phyloP scores from a whole-genome alignment of 2,329 filamentous ascomycete species.

The Stagonosporopsis vannaccii region DNA sequence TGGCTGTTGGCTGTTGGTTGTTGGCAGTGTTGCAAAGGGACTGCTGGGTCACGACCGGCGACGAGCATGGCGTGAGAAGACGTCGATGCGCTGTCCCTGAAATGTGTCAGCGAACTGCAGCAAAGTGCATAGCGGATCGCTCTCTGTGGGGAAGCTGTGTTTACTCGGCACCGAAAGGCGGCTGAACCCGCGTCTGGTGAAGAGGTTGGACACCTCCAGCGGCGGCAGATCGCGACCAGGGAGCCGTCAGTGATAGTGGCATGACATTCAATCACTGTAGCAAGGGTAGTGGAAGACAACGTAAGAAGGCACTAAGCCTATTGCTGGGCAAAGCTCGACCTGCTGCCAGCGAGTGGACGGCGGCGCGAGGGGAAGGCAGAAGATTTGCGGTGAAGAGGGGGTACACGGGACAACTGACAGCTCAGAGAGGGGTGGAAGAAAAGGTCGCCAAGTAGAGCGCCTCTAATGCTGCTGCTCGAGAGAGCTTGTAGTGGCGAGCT shows the following conservation, averaged over 20 bases:
- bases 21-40: no score
- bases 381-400: neutral
- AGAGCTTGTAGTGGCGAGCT: neutral
- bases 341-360: no score
- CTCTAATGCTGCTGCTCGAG: neutral
- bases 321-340: no score
- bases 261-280: neutral
- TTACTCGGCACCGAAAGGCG: neutral
- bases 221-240: neutral
- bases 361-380: neutral
- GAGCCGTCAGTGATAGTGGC: neutral
- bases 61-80: no score
- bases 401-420: neutral
- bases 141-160: neutral
- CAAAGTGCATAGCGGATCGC: no score
- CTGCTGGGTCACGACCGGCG: no score
- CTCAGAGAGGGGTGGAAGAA: neutral
- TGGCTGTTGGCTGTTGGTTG: neutral
- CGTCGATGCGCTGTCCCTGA: neutral
- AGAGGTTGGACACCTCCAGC: neutral
- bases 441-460: neutral
- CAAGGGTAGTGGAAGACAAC: neutral
- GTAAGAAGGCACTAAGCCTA: neutral
- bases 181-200: neutral
- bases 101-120: neutral